A percentile compares a stretch with the other conserved stretches of the same genome.
Conservation (phyloP, 768 basidiomycete genomes). For the Daedaleopsis sinensis region DNA sequence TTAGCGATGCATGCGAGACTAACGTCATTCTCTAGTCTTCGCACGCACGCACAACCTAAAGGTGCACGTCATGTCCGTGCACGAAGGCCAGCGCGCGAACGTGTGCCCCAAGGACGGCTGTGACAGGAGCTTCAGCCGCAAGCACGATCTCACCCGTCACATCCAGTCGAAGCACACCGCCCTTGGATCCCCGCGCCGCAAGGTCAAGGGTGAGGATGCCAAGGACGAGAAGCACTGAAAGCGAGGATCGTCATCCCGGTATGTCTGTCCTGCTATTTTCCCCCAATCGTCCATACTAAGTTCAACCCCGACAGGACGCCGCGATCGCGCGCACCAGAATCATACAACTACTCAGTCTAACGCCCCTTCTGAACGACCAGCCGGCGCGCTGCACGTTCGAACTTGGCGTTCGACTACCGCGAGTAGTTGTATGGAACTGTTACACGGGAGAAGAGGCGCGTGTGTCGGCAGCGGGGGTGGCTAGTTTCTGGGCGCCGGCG, state of each 20-base stretch:
- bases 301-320: neutral
- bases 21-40: constrained; percentile 1
- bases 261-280: neutral
- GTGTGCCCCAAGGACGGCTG: constrained; percentile 3
- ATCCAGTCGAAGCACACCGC: constrained; percentile 10
- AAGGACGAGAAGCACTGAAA: neutral
- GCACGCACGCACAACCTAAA: constrained; percentile 13
- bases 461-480: constrained; percentile 5
- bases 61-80: constrained; percentile 13
- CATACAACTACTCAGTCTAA: constrained; percentile 8
- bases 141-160: constrained; percentile 16
- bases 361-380: constrained; percentile 4
- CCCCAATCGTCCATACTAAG: neutral
- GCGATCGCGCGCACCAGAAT: constrained; percentile 11
- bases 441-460: constrained; percentile 8
- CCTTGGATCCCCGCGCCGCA: constrained; percentile 15
- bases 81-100: neutral
- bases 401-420: constrained; percentile 10
- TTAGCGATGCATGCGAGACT: neutral
- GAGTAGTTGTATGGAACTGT: constrained; percentile 11
- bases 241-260: neutral
- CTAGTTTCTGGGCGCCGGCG: neutral
- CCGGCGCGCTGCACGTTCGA: neutral
- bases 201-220: neutral
- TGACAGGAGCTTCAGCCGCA: constrained; percentile 3